phyloP scores from a whole-genome alignment of 2,329 filamentous ascomycete species.

The Nemania sp. region DNA sequence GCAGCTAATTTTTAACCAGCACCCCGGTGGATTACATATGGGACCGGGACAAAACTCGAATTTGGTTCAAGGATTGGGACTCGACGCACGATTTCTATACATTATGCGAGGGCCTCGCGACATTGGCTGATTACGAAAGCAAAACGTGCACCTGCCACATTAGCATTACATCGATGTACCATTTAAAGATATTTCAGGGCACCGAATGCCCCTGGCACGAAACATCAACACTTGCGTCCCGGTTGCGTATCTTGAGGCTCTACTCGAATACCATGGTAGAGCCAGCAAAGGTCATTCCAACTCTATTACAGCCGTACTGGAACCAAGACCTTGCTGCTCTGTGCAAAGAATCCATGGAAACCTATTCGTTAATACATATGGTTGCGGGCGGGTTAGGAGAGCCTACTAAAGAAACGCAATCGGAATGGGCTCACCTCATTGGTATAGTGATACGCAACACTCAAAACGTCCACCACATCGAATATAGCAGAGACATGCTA shows the following conservation, averaged over 20 bases:
- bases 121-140: neutral
- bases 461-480: constrained; percentile 2
- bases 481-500: neutral
- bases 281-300: neutral
- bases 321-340: constrained; percentile 13
- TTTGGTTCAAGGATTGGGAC: too few relatives aligned
- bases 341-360: constrained; percentile 11
- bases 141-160: neutral
- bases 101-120: neutral
- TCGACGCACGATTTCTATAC: neutral
- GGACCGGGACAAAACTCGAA: too few relatives aligned
- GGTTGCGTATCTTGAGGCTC: too few relatives aligned
- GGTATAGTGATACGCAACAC: constrained; percentile 10
- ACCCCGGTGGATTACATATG: neutral
- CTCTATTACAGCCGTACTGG: constrained; percentile 20
- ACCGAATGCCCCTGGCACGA: constrained; percentile 17
- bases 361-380: constrained; percentile 1
- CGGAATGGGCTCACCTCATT: constrained; percentile 11
- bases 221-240: neutral
- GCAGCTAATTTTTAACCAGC: constrained; percentile 1
- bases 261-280: too few relatives aligned
- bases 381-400: neutral
- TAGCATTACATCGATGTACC: neutral
- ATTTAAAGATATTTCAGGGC: neutral
- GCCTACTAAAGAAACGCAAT: too few relatives aligned